A percentile compares a stretch with the other conserved stretches of the same genome.
Evolutionary conservation across 1,284 basidiomycete genomes (phyloP).

Genomic region (Ganoderma lingzhi): DNA sequence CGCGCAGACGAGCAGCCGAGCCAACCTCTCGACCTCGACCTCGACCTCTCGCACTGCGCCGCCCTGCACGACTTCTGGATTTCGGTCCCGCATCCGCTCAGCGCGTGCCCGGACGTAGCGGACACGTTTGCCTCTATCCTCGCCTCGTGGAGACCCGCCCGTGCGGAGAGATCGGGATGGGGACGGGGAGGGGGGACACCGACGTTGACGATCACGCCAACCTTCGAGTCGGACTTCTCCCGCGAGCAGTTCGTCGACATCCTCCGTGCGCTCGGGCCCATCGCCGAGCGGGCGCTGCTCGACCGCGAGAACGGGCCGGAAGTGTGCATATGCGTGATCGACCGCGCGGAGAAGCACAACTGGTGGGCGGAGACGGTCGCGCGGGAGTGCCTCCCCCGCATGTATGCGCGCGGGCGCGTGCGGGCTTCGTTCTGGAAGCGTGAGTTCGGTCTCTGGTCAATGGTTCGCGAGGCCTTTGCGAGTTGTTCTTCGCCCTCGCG

Average conservation of each 20-base stretch:
- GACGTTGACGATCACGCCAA: not conserved
- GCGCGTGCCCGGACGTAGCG: not conserved
- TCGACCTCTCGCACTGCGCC: not conserved
- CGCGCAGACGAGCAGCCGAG: not conserved
- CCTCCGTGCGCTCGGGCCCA: not conserved
- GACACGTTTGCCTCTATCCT: not conserved
- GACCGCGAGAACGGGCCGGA: not conserved
- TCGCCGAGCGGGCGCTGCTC: not conserved
- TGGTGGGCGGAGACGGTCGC: not conserved
- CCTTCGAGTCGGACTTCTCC: not conserved
- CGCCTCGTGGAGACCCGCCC: not conserved
- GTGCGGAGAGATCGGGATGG: constrained; percentile 26
- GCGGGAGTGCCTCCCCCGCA: not conserved
- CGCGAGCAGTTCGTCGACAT: not conserved
- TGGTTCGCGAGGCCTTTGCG: no score
- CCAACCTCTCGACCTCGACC: not conserved
- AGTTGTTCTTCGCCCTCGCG: not conserved
- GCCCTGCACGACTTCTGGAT: not conserved
- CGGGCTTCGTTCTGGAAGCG: not conserved
- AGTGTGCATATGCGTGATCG: not conserved
- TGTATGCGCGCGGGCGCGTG: not conserved
- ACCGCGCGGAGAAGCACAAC: not conserved
- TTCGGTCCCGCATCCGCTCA: not conserved
- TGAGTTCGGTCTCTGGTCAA: not conserved
- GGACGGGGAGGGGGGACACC: not conserved